Evolutionary conservation across 805 yeast genomes (phyloP).

Genomic region (Lachancea thermotolerans): DNA sequence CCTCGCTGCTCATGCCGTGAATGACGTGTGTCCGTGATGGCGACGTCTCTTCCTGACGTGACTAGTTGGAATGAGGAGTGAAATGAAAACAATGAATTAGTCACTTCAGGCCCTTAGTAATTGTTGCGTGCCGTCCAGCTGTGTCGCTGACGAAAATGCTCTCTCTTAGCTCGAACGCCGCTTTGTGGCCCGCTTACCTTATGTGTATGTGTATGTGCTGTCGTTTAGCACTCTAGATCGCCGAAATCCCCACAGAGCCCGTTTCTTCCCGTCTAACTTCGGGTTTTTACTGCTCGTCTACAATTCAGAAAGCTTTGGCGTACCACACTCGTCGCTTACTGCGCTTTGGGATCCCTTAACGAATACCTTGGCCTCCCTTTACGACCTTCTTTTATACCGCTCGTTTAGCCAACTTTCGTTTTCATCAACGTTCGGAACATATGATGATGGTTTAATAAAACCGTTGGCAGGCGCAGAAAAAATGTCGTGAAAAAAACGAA

Average conservation of each 20-base stretch:
- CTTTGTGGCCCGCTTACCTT: no score
- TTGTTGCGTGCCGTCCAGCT: no score
- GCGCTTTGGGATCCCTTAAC: background rate
- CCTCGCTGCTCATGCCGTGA: constrained; percentile 4
- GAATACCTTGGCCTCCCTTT: background rate
- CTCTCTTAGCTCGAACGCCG: no score
- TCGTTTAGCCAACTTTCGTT: background rate
- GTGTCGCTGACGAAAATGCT: no score
- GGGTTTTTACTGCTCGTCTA: no score
- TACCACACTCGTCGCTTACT: background rate
- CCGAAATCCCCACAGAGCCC: no score
- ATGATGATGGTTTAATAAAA: background rate
- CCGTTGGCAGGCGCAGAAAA: background rate
- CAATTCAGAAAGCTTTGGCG: no score
- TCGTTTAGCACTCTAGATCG: no score
- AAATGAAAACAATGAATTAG: no score
- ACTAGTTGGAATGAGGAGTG: background rate
- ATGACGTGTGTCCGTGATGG: background rate
- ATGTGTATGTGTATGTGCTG: no score
- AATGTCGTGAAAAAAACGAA: background rate
- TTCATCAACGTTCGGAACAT: background rate
- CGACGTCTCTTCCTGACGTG: background rate
- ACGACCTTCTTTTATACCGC: background rate
- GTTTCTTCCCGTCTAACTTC: no score
- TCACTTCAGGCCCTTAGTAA: no score